These are phyloP conservation scores for Nepenthes alata DNA, from an alignment of 179 eudicot genomes.

Conservation along the genomic window DNA sequence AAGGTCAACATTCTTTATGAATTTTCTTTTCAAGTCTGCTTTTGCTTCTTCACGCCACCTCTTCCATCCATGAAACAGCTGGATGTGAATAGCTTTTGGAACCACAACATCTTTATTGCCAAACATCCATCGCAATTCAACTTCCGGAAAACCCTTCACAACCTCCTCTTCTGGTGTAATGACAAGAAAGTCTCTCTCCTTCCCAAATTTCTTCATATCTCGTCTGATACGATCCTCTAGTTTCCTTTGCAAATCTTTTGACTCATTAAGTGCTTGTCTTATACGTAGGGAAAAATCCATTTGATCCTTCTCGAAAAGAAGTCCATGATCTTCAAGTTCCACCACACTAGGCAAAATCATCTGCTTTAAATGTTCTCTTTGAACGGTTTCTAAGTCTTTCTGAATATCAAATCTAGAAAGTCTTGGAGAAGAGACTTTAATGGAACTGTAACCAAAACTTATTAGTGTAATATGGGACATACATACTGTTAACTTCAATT, in stretches of 20 bases:
- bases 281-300: conserved; percentile 39
- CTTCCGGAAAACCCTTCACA: conserved; percentile 73
- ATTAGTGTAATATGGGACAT: background rate
- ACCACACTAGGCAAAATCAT: conserved; percentile 46
- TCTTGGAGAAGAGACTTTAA: conserved; percentile 27
- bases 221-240: conserved; percentile 51
- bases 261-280: conserved; percentile 40
- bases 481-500: background rate
- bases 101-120: conserved; percentile 66
- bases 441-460: conserved; percentile 35
- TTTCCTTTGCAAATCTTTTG: conserved; percentile 54
- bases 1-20: conserved; percentile 48
- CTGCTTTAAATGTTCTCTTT: conserved; percentile 54
- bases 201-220: conserved; percentile 56
- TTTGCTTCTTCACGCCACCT: conserved; percentile 86
- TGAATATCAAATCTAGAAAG: conserved; percentile 46
- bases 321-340: conserved; percentile 42
- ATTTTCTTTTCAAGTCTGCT: conserved; percentile 43
- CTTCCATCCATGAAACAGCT: conserved; percentile 77
- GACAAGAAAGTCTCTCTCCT: conserved; percentile 46
- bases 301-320: conserved; percentile 37
- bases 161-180: conserved; percentile 61
- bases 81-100: conserved; percentile 61
- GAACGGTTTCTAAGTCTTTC: conserved; percentile 63
- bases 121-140: conserved; percentile 80